phyloP scores from a whole-genome alignment of 2,329 filamentous ascomycete species.

The Pestalotiopsis sp. region DNA sequence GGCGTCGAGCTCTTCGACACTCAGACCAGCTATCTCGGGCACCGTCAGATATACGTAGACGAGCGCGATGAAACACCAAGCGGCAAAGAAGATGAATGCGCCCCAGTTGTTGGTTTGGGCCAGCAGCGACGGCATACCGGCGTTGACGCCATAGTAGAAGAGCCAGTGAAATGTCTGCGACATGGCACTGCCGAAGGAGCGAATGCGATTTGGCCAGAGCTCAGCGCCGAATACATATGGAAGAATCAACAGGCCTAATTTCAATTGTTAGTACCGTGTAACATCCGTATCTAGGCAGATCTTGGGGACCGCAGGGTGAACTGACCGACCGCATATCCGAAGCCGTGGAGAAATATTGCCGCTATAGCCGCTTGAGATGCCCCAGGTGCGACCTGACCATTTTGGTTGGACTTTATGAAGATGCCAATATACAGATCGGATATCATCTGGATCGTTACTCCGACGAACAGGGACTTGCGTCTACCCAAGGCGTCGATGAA shows the following conservation, averaged over 20 bases:
- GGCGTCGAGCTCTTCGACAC: conserved; percentile 35
- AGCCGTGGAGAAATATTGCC: conserved; percentile 46
- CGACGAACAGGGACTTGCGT: conserved; percentile 2
- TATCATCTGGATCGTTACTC: conserved; percentile 23
- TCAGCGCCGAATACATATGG: conserved; percentile 49
- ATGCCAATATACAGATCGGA: not conserved
- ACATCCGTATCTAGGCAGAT: not conserved
- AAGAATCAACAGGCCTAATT: conserved; percentile 37
- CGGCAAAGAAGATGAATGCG: conserved; percentile 45
- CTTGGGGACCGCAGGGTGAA: conserved; percentile 2
- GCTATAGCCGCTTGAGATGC: conserved; percentile 44
- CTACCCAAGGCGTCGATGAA: not conserved
- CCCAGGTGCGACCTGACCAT: conserved; percentile 15
- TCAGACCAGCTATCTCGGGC: conserved; percentile 39
- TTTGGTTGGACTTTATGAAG: not conserved
- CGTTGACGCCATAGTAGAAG: conserved; percentile 42
- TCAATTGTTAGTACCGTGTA: not conserved
- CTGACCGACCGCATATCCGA: conserved; percentile 44
- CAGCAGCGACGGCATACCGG: conserved; percentile 37
- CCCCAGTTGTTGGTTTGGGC: conserved; percentile 41
- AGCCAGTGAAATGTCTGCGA: conserved; percentile 44
- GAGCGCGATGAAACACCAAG: conserved; percentile 39
- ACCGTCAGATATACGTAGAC: conserved; percentile 42
- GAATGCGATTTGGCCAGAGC: conserved; percentile 47
- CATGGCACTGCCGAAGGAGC: conserved; percentile 45